These are phyloP conservation scores for Globisporangium solare DNA, from an alignment of 352 stramenopile genomes.

Conservation along the genomic window DNA sequence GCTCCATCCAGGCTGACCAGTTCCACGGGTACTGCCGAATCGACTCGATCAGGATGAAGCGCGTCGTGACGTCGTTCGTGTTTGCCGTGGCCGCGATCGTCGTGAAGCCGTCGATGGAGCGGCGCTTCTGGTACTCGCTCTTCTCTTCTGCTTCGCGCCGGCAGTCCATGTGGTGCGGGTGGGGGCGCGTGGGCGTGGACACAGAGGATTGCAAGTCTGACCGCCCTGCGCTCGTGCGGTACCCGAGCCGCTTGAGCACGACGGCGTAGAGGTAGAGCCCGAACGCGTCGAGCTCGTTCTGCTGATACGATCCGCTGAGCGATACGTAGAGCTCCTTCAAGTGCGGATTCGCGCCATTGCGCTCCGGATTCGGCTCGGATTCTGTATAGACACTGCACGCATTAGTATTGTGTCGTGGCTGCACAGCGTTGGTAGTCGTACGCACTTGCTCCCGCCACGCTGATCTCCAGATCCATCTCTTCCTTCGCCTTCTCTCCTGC, in stretches of 20 bases:
- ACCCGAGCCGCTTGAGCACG: conserved; percentile 60
- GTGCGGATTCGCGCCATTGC: conserved; percentile 56
- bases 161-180: conserved; percentile 13
- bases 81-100: conserved; percentile 9
- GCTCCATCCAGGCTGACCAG: conserved; percentile 97
- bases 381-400: conserved; percentile 12
- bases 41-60: conserved; percentile 64
- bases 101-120: conserved; percentile 15
- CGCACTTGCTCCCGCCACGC: conserved; percentile 44
- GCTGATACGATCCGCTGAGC: conserved; percentile 44
- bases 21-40: conserved; percentile 85
- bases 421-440: background rate
- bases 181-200: conserved; percentile 30
- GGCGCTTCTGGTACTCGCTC: conserved; percentile 25
- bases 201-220: conserved; percentile 16
- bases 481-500: conserved; percentile 81
- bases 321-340: conserved; percentile 65
- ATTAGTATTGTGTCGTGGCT: background rate
- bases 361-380: conserved; percentile 28
- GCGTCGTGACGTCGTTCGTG: conserved; percentile 50
- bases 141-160: conserved; percentile 32
- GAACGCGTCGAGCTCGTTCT: conserved; percentile 61
- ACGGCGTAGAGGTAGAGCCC: conserved; percentile 80
- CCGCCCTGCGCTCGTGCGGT: conserved; percentile 45
- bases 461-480: conserved; percentile 72